Conservation (phyloP, 2,329 filamentous ascomycete species). For the Zasmidium citrigriseum region DNA sequence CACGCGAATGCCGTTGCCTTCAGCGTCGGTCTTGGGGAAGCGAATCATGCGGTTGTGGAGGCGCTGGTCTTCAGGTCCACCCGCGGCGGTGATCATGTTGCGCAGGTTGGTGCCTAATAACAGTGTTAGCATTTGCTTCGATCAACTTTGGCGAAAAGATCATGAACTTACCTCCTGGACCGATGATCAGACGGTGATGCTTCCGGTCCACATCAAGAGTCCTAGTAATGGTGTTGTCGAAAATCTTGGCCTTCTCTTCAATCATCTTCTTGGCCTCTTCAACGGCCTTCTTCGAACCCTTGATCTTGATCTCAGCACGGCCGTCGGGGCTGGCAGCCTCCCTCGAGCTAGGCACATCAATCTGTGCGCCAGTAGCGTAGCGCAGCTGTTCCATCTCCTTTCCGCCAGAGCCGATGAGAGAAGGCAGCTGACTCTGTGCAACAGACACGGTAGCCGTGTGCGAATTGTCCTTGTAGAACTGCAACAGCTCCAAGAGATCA, state of each 20-base stretch:
- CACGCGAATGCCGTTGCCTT: constrained; percentile 75
- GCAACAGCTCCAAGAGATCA: constrained; percentile 83
- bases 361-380: constrained; percentile 79
- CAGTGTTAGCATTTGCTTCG: constrained; percentile 39
- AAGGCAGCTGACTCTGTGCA: constrained; percentile 89
- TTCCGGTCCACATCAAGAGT: constrained; percentile 92
- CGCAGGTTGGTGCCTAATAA: constrained; percentile 76
- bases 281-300: constrained; percentile 89
- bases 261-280: constrained; percentile 88
- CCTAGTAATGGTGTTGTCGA: constrained; percentile 84
- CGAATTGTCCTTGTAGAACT: constrained; percentile 88
- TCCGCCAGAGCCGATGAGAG: constrained; percentile 86
- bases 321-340: constrained; percentile 66
- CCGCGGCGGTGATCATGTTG: constrained; percentile 75
- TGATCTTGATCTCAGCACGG: constrained; percentile 83
- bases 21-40: constrained; percentile 88
- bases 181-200: constrained; percentile 87
- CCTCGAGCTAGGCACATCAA: constrained; percentile 83
- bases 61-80: constrained; percentile 82
- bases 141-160: background rate
- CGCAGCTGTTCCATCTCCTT: constrained; percentile 89
- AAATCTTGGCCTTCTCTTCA: constrained; percentile 80
- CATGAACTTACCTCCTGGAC: constrained; percentile 70
- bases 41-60: constrained; percentile 86
- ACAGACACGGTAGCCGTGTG: constrained; percentile 78